These are phyloP conservation scores for Kazachstania viticola DNA, from an alignment of 805 yeast genomes.

Conservation along the genomic window DNA sequence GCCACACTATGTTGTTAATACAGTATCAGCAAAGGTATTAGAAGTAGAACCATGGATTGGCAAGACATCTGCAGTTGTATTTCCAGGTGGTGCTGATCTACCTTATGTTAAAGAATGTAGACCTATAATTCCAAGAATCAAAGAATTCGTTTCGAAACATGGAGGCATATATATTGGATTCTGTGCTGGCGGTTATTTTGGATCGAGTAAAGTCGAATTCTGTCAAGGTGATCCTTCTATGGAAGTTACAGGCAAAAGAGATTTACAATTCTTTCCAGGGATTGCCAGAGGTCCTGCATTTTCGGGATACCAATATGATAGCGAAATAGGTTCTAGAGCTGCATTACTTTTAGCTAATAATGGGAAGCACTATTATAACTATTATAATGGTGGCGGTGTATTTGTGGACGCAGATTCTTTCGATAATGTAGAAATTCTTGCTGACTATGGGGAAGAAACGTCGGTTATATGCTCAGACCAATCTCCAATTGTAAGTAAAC, in stretches of 20 bases:
- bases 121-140: constrained; percentile 53
- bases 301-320: constrained; percentile 67
- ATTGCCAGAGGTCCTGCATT: constrained; percentile 70
- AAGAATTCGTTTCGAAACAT: constrained; percentile 49
- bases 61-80: constrained; percentile 65
- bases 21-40: constrained; percentile 52
- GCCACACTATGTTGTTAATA: constrained; percentile 78
- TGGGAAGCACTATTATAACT: constrained; percentile 27
- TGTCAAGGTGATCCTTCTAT: constrained; percentile 57
- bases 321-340: constrained; percentile 67
- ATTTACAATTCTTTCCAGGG: constrained; percentile 75
- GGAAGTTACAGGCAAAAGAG: constrained; percentile 83
- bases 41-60: constrained; percentile 79
- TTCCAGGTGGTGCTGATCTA: constrained; percentile 96
- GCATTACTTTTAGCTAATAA: constrained; percentile 34
- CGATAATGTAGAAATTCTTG: constrained; percentile 58
- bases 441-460: constrained; percentile 45
- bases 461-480: constrained; percentile 35
- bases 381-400: constrained; percentile 85
- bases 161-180: constrained; percentile 85
- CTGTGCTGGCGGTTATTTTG: constrained; percentile 94
- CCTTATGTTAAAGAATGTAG: constrained; percentile 69
- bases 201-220: constrained; percentile 65
- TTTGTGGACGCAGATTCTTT: constrained; percentile 64
- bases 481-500: constrained; percentile 10